Base-by-base conservation (phyloP, 2,329 filamentous ascomycete genomes). In the Trichoderma cornu-damae region DNA sequence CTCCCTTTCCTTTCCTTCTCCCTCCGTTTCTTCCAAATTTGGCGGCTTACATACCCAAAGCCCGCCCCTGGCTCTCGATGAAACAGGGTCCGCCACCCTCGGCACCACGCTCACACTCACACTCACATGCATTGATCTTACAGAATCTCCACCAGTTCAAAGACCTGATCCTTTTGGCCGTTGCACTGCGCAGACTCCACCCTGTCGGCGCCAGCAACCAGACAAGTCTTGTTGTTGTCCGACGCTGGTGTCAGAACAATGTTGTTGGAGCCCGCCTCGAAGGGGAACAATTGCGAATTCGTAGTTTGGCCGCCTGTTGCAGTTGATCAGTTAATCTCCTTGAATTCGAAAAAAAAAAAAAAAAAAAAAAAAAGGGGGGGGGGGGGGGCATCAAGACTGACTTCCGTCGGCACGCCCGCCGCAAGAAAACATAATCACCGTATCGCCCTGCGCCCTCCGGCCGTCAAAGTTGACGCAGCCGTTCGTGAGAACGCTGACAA, bases 391-490 rank as follows among this genome's bases (percentile, higher is more conserved):
- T 34, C 18, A 9, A 28, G 37, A 59, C 69, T 69, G 66, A 73
- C 75, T 65, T 46, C 78, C 78, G 40, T 73, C 77, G 14, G 77
- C 78, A 34, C 78, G 72, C 8, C 79, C 79, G 24, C 79, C 79
- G 60, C 79, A 81, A 1, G 77, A 78, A 60, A 81, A 81, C 16
- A 81, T 55, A 4, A 67, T 77, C 24, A 81, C 77, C 1, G 73
- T 77, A 53, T 81, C 77, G 1, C 72, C 73, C 2, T 67, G 65
- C 4, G 68, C 64, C 16, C 78, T 70, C 18, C 78, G 70, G 14
- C 66, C 67, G 58, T 81, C 79, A 44, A 79, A 76, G 66, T 73
- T 79, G 44, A 81, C 69, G 58, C 79, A 81, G n/a, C 78, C 78
- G 51, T 79, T 72, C 44, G 70, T 79, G 69, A 79, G 61, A 26